Percentiles rank a stretch among this genome's conserved stretches.
phyloP scores from a whole-genome alignment of 306 rosid species.

The Luffa aegyptiaca region DNA sequence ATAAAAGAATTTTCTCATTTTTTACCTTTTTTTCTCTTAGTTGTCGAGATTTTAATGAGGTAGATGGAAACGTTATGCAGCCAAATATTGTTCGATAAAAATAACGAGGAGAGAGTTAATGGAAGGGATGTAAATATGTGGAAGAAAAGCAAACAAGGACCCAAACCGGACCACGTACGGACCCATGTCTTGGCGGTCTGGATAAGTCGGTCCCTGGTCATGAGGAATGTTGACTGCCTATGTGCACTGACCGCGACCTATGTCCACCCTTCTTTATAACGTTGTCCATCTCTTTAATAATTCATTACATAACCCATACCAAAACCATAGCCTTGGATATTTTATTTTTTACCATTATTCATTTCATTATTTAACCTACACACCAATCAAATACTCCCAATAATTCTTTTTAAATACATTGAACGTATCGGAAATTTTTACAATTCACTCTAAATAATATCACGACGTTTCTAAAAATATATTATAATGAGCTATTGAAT shows the following conservation, averaged over 20 bases:
- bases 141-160: neutral
- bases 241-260: neutral
- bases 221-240: neutral
- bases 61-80: no score
- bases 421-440: no score
- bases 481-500: no score
- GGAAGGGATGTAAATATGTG: no score
- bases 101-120: no score
- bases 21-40: no score
- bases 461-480: no score
- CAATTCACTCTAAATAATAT: no score
- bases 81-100: no score
- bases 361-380: neutral
- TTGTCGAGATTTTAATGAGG: no score
- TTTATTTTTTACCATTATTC: neutral
- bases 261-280: neutral
- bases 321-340: neutral
- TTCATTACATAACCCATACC: neutral
- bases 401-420: neutral
- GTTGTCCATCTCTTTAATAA: neutral
- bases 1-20: no score
- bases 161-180: neutral
- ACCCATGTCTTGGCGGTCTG: neutral
- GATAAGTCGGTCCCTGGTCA: neutral
- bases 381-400: neutral